phyloP scores from a whole-genome alignment of 169 alveolate species.

The Babesia ovis region DNA sequence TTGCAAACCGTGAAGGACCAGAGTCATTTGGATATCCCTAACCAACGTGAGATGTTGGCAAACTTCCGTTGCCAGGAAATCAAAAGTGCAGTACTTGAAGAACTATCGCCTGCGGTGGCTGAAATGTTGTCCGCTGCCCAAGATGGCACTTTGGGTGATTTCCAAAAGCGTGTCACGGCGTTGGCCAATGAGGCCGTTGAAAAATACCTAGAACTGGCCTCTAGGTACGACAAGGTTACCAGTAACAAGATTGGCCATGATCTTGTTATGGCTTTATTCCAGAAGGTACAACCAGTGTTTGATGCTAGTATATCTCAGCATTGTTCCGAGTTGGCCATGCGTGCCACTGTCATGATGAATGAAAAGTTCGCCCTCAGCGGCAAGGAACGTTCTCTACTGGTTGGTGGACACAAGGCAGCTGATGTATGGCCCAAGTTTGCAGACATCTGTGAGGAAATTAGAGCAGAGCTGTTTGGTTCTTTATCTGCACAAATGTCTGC shows the following conservation, averaged over 20 bases:
- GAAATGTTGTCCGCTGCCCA: slow-evolving; percentile 46
- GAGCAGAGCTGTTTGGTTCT: slow-evolving; percentile 2
- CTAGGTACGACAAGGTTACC: slow-evolving; percentile 65
- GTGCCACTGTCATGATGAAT: slow-evolving; percentile 59
- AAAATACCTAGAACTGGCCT: slow-evolving; percentile 68
- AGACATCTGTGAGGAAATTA: slow-evolving; percentile 36
- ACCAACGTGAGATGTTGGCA: slow-evolving; percentile 86
- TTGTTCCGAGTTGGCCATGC: slow-evolving; percentile 51
- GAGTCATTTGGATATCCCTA: slow-evolving; percentile 84
- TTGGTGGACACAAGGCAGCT: slow-evolving; percentile 44
- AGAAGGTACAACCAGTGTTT: slow-evolving; percentile 67
- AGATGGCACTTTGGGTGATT: slow-evolving; percentile 35
- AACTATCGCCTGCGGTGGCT: slow-evolving; percentile 24
- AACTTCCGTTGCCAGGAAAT: slow-evolving; percentile 83
- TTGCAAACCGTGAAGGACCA: slow-evolving; percentile 82
- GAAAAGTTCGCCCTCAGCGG: slow-evolving; percentile 58
- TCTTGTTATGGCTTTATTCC: slow-evolving; percentile 25
- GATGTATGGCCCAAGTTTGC: slow-evolving; percentile 57
- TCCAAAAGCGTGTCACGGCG: slow-evolving; percentile 59
- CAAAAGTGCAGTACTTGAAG: slow-evolving; percentile 70
- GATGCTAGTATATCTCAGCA: slow-evolving; percentile 63
- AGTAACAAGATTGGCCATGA: slow-evolving; percentile 13
- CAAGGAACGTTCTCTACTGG: slow-evolving; percentile 55
- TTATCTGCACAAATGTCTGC: neutral
- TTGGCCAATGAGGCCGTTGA: slow-evolving; percentile 55